Conservation (phyloP, 805 yeast species). For the Nakazawaea molendinolei region DNA sequence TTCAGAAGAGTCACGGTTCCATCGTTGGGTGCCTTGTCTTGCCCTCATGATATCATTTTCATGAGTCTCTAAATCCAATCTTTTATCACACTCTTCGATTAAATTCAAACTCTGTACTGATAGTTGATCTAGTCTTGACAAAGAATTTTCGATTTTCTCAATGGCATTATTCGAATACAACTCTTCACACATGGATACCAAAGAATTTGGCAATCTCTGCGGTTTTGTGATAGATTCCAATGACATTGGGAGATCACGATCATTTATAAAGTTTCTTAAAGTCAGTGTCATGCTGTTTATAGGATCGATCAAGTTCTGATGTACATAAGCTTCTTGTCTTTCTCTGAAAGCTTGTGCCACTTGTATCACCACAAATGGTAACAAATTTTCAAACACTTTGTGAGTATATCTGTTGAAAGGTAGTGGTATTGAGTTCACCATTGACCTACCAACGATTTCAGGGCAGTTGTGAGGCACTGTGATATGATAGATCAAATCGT, state of each 20-base stretch:
- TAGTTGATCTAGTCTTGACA: slow-evolving; percentile 38
- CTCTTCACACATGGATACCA: slow-evolving; percentile 49
- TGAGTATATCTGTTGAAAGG: slow-evolving; percentile 28
- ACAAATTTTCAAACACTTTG: slow-evolving; percentile 47
- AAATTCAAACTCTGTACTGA: slow-evolving; percentile 33
- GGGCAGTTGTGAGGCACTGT: slow-evolving; percentile 47
- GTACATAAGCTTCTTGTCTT: slow-evolving; percentile 49
- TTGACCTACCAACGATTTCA: slow-evolving; percentile 39
- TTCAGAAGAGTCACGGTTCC: slow-evolving; percentile 45
- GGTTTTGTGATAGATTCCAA: slow-evolving; percentile 57
- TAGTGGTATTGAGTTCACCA: slow-evolving; percentile 47
- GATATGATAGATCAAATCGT: slow-evolving; percentile 71
- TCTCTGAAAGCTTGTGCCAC: slow-evolving; percentile 63
- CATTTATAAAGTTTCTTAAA: slow-evolving; percentile 37
- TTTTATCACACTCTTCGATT: slow-evolving; percentile 37
- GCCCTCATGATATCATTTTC: slow-evolving; percentile 49
- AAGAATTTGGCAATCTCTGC: slow-evolving; percentile 49
- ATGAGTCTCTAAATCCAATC: slow-evolving; percentile 41
- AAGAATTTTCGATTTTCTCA: slow-evolving; percentile 30
- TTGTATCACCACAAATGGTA: slow-evolving; percentile 64
- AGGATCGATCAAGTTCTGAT: slow-evolving; percentile 38
- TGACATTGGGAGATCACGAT: slow-evolving; percentile 51
- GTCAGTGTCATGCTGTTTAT: slow-evolving; percentile 38
- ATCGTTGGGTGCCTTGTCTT: slow-evolving; percentile 45
- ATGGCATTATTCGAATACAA: slow-evolving; percentile 49